phyloP scores from a whole-genome alignment of 208 protist species.

The Crithidia bombi region DNA sequence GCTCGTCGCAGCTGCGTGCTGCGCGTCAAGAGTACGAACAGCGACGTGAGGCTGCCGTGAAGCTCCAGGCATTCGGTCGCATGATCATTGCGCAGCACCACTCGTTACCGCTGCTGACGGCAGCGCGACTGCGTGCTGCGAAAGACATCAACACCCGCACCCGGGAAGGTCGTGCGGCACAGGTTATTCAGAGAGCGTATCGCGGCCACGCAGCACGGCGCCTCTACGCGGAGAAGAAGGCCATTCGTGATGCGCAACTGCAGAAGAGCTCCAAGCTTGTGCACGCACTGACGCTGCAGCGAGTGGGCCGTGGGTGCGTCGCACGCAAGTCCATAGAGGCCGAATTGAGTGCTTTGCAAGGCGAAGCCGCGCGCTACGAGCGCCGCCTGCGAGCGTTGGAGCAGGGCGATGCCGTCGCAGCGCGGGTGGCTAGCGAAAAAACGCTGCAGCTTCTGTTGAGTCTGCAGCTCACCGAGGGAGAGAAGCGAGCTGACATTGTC shows the following conservation, averaged over 20 bases:
- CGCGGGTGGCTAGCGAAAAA: conserved; percentile 7
- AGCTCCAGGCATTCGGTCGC: conserved; percentile 75
- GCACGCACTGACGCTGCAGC: conserved; percentile 41
- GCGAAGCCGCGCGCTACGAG: conserved; percentile 54
- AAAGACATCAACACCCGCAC: conserved; percentile 42
- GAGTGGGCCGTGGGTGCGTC: conserved; percentile 65
- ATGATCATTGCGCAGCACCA: conserved; percentile 56
- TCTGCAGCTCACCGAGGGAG: conserved; percentile 29
- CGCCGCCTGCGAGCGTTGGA: conserved; percentile 31
- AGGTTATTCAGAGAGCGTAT: conserved; percentile 70
- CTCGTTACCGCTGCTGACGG: conserved; percentile 41
- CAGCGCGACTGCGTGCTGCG: conserved; percentile 58
- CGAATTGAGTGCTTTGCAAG: conserved; percentile 32
- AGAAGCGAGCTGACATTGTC: conserved; percentile 16
- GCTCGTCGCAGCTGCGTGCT: conserved; percentile 40
- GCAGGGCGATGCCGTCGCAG: conserved; percentile 24
- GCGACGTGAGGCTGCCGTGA: conserved; percentile 57
- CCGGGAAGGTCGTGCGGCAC: conserved; percentile 42
- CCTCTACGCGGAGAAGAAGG: conserved; percentile 35
- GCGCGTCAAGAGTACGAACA: conserved; percentile 52
- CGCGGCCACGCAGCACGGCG: conserved; percentile 47
- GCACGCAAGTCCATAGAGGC: conserved; percentile 42
- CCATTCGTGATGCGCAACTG: conserved; percentile 7
- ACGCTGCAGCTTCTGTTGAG: not conserved
- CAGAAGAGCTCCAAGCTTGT: not conserved